These are phyloP conservation scores for Firmiana major DNA, from an alignment of 345 rosid species.

Conservation along the genomic window DNA sequence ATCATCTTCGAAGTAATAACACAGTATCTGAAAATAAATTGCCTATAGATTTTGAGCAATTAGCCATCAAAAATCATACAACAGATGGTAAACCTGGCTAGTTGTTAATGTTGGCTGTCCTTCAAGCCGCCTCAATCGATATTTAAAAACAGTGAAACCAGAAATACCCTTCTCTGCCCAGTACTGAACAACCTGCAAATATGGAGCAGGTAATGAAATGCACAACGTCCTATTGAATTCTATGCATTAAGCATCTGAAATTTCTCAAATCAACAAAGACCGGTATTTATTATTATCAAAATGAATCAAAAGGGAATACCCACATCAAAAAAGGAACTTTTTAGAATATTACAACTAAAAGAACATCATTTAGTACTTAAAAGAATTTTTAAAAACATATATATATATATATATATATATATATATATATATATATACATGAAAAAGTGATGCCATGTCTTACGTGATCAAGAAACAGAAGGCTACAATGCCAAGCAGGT, in stretches of 20 bases:
- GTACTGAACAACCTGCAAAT: constrained; percentile 61
- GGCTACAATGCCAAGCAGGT: background rate
- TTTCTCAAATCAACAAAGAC: background rate
- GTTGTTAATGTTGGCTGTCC: constrained; percentile 90
- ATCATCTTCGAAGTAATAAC: background rate
- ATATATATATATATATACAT: too few relatives aligned
- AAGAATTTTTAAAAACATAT: too few relatives aligned
- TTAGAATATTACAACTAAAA: background rate
- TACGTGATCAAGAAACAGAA: background rate
- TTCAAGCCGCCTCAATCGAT: constrained; percentile 51
- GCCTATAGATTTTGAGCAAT: background rate
- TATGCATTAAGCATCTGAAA: background rate
- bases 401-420: too few relatives aligned
- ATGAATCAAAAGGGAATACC: background rate
- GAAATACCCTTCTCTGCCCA: constrained; percentile 93
- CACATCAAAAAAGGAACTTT: background rate
- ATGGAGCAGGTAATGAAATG: constrained; percentile 1
- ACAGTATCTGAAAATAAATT: background rate
- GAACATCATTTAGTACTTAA: background rate
- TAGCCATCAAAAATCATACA: constrained; percentile 5
- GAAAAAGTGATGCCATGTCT: background rate
- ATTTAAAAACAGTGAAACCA: constrained; percentile 86
- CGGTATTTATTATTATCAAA: background rate
- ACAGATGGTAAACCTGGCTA: constrained; percentile 53
- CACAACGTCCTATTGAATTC: background rate